Evolutionary conservation across 169 alveolate genomes (phyloP).

Genomic region (Toxoplasma gondii): DNA sequence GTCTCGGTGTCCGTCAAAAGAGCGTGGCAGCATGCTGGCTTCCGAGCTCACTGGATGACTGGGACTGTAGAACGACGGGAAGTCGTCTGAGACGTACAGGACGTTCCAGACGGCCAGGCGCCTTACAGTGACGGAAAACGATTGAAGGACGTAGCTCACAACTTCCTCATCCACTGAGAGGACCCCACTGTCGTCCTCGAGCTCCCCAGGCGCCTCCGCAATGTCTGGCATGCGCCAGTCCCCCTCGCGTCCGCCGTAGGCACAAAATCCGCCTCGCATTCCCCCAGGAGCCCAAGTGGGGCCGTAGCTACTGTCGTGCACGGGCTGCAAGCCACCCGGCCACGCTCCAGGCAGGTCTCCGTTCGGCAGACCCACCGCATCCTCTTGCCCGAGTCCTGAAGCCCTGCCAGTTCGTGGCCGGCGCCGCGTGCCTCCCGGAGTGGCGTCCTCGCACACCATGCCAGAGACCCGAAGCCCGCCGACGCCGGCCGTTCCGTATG

Average conservation of each 20-base stretch:
- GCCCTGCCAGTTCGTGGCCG: background rate
- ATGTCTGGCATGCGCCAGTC: constrained; percentile 25
- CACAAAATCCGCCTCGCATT: background rate
- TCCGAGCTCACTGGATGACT: background rate
- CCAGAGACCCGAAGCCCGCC: background rate
- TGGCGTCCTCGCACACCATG: background rate
- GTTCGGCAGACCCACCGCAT: background rate
- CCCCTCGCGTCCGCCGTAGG: background rate
- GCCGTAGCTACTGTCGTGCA: background rate
- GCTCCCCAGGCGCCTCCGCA: constrained; percentile 24
- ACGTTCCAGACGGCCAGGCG: constrained; percentile 39
- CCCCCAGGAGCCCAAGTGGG: background rate
- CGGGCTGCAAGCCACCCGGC: background rate
- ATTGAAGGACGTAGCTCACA: background rate
- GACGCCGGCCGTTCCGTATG: background rate
- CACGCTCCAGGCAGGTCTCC: background rate
- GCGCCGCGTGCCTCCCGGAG: background rate
- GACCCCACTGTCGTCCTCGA: constrained; percentile 1
- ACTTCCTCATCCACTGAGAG: background rate
- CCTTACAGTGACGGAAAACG: background rate
- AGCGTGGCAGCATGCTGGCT: background rate
- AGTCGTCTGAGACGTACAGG: constrained; percentile 21
- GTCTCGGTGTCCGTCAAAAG: background rate
- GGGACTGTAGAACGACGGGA: background rate
- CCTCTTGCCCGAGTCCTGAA: background rate